Conservation (phyloP, 176 grass and related monocot genomes). For the Zea mays region Zm-B73-REFERENCE-NAM-5.0 NC_050100.1:197670001-197670500, state of each 20-base stretch:
- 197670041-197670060: conserved; percentile 25
- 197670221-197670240: too few species aligned
- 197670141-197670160: too few species aligned
- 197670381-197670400: background rate
- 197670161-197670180: too few species aligned
- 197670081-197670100: too few species aligned
- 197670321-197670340: background rate
- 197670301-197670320: conserved; percentile 8
- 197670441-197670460: background rate
- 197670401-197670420: background rate
- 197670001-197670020: background rate
- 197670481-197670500: background rate
- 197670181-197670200: too few species aligned
- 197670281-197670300: too few species aligned
- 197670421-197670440: background rate
- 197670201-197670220: too few species aligned
- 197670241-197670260: too few species aligned
- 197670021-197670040: conserved; percentile 4
- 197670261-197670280: too few species aligned
- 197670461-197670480: background rate
- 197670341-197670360: background rate
- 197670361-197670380: background rate
- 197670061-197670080: background rate
- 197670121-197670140: too few species aligned
- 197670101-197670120: too few species aligned